Conservation (phyloP, 768 basidiomycete genomes). For the Lentinula boryana region DNA sequence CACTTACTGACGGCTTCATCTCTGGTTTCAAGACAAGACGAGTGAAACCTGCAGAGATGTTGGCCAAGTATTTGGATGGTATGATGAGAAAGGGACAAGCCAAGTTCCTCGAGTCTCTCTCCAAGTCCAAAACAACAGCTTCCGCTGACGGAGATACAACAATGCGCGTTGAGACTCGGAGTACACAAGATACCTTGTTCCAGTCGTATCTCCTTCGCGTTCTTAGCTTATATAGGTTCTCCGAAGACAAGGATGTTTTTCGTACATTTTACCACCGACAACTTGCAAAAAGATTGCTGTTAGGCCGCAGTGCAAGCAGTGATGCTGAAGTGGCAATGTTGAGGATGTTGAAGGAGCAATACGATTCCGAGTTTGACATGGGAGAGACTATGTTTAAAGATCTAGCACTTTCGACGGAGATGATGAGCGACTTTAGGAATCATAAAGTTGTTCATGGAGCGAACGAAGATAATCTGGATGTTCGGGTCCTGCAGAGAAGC, state of each 20-base stretch:
- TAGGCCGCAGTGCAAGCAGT: slow-evolving; percentile 80
- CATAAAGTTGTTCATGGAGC: slow-evolving; percentile 20
- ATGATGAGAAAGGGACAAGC: slow-evolving; percentile 87
- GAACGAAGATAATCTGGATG: slow-evolving; percentile 40
- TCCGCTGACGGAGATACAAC: background rate
- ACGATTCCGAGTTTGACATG: slow-evolving; percentile 92
- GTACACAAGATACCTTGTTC: slow-evolving; percentile 50
- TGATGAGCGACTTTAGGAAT: slow-evolving; percentile 59
- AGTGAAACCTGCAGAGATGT: slow-evolving; percentile 87
- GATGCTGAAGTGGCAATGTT: slow-evolving; percentile 84
- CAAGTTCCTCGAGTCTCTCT: slow-evolving; percentile 29
- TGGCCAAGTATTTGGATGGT: slow-evolving; percentile 85
- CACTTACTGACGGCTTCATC: slow-evolving; percentile 65
- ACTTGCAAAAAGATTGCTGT: slow-evolving; percentile 78
- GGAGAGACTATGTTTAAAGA: slow-evolving; percentile 97
- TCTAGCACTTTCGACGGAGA: slow-evolving; percentile 68
- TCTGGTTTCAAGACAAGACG: slow-evolving; percentile 69
- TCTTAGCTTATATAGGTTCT: slow-evolving; percentile 75
- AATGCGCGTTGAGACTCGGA: background rate
- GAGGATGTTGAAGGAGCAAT: slow-evolving; percentile 79
- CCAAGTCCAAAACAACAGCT: background rate
- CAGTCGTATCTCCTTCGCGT: slow-evolving; percentile 57
- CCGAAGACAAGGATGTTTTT: slow-evolving; percentile 92
- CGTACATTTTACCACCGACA: slow-evolving; percentile 87
- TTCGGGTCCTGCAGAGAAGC: slow-evolving; percentile 82